These are phyloP conservation scores for Penicillium sp. DNA, from an alignment of 2,329 filamentous ascomycete species.

Conservation along the genomic window DNA sequence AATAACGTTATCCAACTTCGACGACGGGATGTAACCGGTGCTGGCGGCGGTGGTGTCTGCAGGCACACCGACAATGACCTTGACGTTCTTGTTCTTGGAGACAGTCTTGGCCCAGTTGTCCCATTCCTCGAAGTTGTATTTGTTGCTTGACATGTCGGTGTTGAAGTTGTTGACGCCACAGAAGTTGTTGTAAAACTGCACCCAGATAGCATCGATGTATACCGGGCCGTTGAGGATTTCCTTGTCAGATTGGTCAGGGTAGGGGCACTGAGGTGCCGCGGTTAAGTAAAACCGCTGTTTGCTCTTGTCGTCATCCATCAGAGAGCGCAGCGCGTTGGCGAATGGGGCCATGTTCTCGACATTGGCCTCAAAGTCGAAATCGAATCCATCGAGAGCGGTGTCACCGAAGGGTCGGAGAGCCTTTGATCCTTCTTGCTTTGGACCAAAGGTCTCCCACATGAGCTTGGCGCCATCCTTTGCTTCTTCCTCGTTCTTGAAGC, in stretches of 20 bases:
- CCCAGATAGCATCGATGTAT: slow-evolving; percentile 60
- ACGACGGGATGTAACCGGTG: slow-evolving; percentile 55
- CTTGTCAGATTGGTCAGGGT: slow-evolving; percentile 62
- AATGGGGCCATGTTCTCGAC: slow-evolving; percentile 64
- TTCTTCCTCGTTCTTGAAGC: slow-evolving; percentile 57
- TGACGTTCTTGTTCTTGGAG: slow-evolving; percentile 61
- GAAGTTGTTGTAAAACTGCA: slow-evolving; percentile 71
- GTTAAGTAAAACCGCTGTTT: slow-evolving; percentile 63
- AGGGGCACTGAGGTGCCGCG: slow-evolving; percentile 69
- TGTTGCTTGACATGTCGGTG: slow-evolving; percentile 48
- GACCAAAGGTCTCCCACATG: slow-evolving; percentile 72
- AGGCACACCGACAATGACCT: slow-evolving; percentile 63
- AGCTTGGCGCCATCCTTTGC: slow-evolving; percentile 61
- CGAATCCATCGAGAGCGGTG: slow-evolving; percentile 71
- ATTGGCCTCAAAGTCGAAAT: slow-evolving; percentile 70
- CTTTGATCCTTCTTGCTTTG: slow-evolving; percentile 43
- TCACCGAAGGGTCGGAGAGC: slow-evolving; percentile 66
- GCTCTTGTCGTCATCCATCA: slow-evolving; percentile 54
- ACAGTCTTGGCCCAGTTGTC: slow-evolving; percentile 63
- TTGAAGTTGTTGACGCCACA: slow-evolving; percentile 61
- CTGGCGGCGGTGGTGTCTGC: slow-evolving; percentile 56
- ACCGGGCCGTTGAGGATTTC: slow-evolving; percentile 58
- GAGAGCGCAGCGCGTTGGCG: slow-evolving; percentile 56
- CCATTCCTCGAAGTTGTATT: slow-evolving; percentile 66
- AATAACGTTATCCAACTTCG: slow-evolving; percentile 54